phyloP scores from a whole-genome alignment of 2,329 filamentous ascomycete species.

The Zopfia rhizophila region DNA sequence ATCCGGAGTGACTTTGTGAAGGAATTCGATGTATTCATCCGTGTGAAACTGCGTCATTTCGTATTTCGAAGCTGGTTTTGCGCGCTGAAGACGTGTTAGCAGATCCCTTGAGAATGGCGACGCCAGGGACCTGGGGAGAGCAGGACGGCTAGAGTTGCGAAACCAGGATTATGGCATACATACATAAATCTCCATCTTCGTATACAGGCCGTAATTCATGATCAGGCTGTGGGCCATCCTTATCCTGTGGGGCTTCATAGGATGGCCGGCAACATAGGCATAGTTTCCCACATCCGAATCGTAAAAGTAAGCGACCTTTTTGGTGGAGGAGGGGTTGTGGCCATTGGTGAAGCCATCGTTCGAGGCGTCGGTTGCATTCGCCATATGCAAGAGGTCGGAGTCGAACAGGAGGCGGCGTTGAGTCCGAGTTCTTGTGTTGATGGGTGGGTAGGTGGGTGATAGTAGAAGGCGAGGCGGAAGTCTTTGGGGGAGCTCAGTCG shows the following conservation, averaged over 20 bases:
- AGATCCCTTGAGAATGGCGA: not conserved
- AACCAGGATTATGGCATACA: slow-evolving; percentile 35
- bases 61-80: slow-evolving; percentile 68
- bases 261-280: slow-evolving; percentile 83
- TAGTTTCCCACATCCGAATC: slow-evolving; percentile 98
- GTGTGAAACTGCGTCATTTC: slow-evolving; percentile 81
- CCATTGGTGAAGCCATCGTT: slow-evolving; percentile 24
- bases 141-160: not conserved
- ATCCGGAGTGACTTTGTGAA: slow-evolving; percentile 92
- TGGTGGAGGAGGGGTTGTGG: slow-evolving; percentile 51
- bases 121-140: not conserved
- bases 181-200: slow-evolving; percentile 78
- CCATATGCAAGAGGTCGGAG: slow-evolving; percentile 18
- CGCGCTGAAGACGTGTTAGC: slow-evolving; percentile 45
- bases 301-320: slow-evolving; percentile 98
- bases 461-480: slow-evolving; percentile 12
- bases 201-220: slow-evolving; percentile 79
- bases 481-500: slow-evolving; percentile 10
- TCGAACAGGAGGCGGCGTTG: not conserved
- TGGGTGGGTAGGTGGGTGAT: slow-evolving; percentile 12
- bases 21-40: slow-evolving; percentile 77
- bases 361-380: slow-evolving; percentile 15
- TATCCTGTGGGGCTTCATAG: slow-evolving; percentile 75
- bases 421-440: not conserved
- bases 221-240: slow-evolving; percentile 72